phyloP scores from a whole-genome alignment of 2,329 filamentous ascomycete species.

The Fusarium hostae region DNA sequence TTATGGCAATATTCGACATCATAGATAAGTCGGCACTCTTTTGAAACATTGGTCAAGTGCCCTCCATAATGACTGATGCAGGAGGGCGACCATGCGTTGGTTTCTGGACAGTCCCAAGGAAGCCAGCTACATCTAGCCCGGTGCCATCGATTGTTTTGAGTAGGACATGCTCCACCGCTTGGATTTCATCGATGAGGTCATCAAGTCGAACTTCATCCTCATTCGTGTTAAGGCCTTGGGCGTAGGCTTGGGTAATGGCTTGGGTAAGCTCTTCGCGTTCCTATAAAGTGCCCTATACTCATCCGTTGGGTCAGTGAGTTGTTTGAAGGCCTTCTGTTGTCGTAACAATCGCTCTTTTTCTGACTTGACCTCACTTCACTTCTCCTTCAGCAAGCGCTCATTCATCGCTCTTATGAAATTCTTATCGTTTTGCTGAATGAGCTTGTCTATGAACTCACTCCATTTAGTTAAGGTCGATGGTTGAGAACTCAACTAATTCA shows the following conservation, averaged over 20 bases:
- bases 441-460: slow-evolving; percentile 52
- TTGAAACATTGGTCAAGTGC: slow-evolving; percentile 54
- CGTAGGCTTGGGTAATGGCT: slow-evolving; percentile 61
- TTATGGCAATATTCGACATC: slow-evolving; percentile 47
- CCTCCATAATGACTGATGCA: slow-evolving; percentile 52
- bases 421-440: slow-evolving; percentile 59
- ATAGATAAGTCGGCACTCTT: slow-evolving; percentile 48
- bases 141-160: slow-evolving; percentile 55
- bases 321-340: slow-evolving; percentile 58
- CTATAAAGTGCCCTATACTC: slow-evolving; percentile 55
- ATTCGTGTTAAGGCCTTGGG: slow-evolving; percentile 61
- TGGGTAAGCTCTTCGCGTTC: slow-evolving; percentile 58
- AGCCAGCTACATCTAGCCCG: slow-evolving; percentile 56
- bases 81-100: slow-evolving; percentile 15
- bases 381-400: slow-evolving; percentile 58
- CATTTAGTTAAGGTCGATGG: slow-evolving; percentile 50
- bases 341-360: slow-evolving; percentile 60
- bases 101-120: slow-evolving; percentile 47
- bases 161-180: slow-evolving; percentile 56
- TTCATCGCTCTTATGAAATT: slow-evolving; percentile 62
- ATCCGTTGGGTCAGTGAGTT: slow-evolving; percentile 54
- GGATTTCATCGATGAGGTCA: slow-evolving; percentile 57
- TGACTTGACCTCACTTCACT: slow-evolving; percentile 58
- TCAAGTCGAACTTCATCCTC: slow-evolving; percentile 63
- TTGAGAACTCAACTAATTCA: slow-evolving; percentile 47